A percentile compares a stretch with the other conserved stretches of the same genome.
Conservation (phyloP, 176 grass and related monocot species). For the Aegilops longissima region DNA sequence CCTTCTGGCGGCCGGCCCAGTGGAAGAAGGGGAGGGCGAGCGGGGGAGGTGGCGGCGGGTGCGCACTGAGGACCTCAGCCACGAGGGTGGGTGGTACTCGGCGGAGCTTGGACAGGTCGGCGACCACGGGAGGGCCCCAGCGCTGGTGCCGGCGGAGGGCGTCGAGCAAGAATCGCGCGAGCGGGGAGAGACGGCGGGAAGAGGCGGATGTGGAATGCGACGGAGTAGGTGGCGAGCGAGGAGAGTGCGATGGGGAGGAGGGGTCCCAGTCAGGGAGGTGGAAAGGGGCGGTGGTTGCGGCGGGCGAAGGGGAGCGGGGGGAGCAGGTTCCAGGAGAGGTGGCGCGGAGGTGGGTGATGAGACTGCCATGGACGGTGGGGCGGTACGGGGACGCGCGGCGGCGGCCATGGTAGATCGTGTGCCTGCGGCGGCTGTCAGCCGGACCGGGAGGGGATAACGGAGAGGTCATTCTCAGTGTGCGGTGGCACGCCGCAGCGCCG, state of each 20-base stretch:
- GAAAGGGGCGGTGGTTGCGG: slow-evolving; percentile 2
- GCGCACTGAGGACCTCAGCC: slow-evolving; percentile 54
- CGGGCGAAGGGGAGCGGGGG: background rate
- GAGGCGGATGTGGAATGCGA: slow-evolving; percentile 22
- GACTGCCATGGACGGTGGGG: slow-evolving; percentile 51
- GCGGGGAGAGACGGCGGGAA: slow-evolving; percentile 66
- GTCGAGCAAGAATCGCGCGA: slow-evolving; percentile 69
- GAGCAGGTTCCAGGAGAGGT: background rate
- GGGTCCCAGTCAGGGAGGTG: slow-evolving; percentile 56
- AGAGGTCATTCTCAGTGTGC: slow-evolving; percentile 4
- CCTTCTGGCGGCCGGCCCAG: slow-evolving; percentile 76
- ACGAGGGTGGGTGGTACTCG: slow-evolving; percentile 65
- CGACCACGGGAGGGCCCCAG: slow-evolving; percentile 59
- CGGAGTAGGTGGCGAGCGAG: background rate
- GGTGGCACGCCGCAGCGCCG: slow-evolving; percentile 31
- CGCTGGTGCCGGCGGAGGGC: slow-evolving; percentile 59
- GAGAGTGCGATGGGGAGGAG: slow-evolving; percentile 17
- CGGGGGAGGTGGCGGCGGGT: slow-evolving; percentile 44
- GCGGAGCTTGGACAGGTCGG: slow-evolving; percentile 75
- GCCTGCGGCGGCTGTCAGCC: slow-evolving; percentile 1
- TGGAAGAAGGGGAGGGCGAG: slow-evolving; percentile 85
- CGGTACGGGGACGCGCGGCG: slow-evolving; percentile 61
- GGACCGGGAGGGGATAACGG: slow-evolving; percentile 3
- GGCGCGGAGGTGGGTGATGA: slow-evolving; percentile 47
- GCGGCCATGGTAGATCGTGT: slow-evolving; percentile 73